phyloP scores from a whole-genome alignment of 2,329 filamentous ascomycete genomes.

The Aspergillus sp. region DNA sequence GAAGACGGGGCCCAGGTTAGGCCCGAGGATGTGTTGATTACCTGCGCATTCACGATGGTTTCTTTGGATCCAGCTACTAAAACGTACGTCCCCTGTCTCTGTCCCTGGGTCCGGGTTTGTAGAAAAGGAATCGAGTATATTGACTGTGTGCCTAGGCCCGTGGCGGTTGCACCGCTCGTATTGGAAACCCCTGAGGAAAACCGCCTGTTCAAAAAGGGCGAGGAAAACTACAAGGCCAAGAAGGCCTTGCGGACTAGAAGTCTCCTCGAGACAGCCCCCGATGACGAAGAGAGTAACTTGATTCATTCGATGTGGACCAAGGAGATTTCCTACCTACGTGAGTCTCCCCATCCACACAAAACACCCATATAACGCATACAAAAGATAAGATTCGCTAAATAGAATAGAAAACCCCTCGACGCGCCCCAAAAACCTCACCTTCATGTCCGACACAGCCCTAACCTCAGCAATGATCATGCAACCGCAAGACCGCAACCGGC shows the following conservation, averaged over 20 bases:
- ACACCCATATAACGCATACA: neutral
- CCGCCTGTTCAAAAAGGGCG: slow-evolving; percentile 53
- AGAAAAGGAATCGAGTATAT: neutral
- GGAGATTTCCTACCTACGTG: slow-evolving; percentile 55
- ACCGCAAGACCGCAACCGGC: slow-evolving; percentile 60
- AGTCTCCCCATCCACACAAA: slow-evolving; percentile 9
- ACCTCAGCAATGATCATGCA: slow-evolving; percentile 67
- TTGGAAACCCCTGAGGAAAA: slow-evolving; percentile 59
- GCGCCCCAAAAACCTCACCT: slow-evolving; percentile 45
- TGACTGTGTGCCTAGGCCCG: slow-evolving; percentile 38
- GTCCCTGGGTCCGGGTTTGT: neutral
- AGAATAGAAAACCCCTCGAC: slow-evolving; percentile 45
- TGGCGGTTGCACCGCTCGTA: slow-evolving; percentile 53
- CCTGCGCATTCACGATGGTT: slow-evolving; percentile 72
- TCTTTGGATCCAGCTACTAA: slow-evolving; percentile 61
- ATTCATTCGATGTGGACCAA: slow-evolving; percentile 68
- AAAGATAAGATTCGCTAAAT: slow-evolving; percentile 1
- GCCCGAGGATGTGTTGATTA: slow-evolving; percentile 57
- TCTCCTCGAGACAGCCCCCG: slow-evolving; percentile 58
- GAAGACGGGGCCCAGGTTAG: slow-evolving; percentile 45
- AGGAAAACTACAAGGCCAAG: slow-evolving; percentile 59
- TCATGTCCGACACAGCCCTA: slow-evolving; percentile 56
- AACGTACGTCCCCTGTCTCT: slow-evolving; percentile 35
- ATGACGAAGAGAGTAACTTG: slow-evolving; percentile 61
- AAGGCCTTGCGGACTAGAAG: slow-evolving; percentile 54